phyloP scores from a whole-genome alignment of 108 stramenopile genomes.

The Skeletonema potamos region DNA sequence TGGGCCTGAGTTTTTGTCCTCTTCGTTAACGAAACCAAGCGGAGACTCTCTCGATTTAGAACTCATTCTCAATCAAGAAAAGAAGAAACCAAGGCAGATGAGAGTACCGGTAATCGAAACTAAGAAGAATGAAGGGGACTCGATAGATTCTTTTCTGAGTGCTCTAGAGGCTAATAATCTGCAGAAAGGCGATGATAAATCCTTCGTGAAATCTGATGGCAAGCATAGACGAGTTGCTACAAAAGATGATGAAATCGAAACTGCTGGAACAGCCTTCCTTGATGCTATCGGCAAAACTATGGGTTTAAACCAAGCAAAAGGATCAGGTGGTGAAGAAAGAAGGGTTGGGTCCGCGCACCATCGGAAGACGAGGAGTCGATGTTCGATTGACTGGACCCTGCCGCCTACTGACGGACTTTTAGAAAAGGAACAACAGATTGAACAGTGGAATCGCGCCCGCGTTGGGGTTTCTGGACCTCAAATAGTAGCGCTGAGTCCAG shows the following conservation, averaged over 20 bases:
- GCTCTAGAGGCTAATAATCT: background rate
- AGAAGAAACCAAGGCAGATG: conserved; percentile 60
- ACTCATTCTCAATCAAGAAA: conserved; percentile 41
- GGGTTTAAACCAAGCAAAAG: conserved; percentile 44
- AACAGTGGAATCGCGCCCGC: conserved; percentile 31
- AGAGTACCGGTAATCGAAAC: conserved; percentile 59
- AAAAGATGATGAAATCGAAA: conserved; percentile 78
- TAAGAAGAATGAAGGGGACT: conserved; percentile 13
- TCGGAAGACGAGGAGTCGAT: conserved; percentile 79
- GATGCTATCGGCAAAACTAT: conserved; percentile 70
- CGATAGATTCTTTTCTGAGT: conserved; percentile 21
- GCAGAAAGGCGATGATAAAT: background rate
- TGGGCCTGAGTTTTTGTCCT: conserved; percentile 1
- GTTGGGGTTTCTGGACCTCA: background rate
- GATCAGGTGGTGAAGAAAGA: conserved; percentile 56
- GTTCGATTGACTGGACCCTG: conserved; percentile 86
- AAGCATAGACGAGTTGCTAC: conserved; percentile 44
- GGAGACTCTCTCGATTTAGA: conserved; percentile 56
- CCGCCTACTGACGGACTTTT: conserved; percentile 54
- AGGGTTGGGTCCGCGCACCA: conserved; percentile 75
- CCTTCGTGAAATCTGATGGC: background rate
- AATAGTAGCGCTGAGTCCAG: conserved; percentile 22
- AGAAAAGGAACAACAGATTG: conserved; percentile 49
- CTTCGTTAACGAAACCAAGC: background rate
- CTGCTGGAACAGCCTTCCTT: conserved; percentile 77